Evolutionary conservation across 2,329 filamentous ascomycete genomes (phyloP).

Genomic region (Beauveria caledonica): DNA sequence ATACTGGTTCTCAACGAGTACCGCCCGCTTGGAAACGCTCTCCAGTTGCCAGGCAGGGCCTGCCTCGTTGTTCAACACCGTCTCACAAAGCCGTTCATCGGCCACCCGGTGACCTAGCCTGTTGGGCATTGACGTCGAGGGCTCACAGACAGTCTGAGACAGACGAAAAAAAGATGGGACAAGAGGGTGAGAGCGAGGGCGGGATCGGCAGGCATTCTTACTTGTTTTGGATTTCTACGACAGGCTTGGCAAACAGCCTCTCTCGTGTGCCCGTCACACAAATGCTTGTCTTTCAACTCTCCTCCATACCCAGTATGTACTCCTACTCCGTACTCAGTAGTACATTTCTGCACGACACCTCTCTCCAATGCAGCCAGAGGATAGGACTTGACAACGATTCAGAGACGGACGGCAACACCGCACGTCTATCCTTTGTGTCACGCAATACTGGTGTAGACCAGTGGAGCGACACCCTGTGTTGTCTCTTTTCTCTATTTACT

Average conservation of each 20-base stretch:
- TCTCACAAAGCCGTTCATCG: background rate
- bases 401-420: background rate
- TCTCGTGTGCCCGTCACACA: background rate
- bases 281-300: background rate
- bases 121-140: no score
- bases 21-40: no score
- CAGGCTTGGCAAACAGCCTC: background rate
- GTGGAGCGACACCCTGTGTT: background rate
- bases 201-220: background rate
- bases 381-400: background rate
- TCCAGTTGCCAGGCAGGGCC: no score
- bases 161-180: background rate
- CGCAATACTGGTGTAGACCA: background rate
- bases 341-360: background rate
- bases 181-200: background rate
- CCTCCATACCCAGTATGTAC: no score
- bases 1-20: background rate
- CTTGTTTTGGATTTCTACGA: background rate
- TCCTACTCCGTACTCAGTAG: no score
- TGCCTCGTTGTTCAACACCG: no score
- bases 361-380: background rate
- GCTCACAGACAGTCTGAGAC: no score
- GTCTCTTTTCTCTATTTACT: conserved; percentile 1
- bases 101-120: no score
- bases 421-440: background rate